phyloP scores from a whole-genome alignment of 176 grass and related monocot genomes.

The Cymbopogon citratus region DNA sequence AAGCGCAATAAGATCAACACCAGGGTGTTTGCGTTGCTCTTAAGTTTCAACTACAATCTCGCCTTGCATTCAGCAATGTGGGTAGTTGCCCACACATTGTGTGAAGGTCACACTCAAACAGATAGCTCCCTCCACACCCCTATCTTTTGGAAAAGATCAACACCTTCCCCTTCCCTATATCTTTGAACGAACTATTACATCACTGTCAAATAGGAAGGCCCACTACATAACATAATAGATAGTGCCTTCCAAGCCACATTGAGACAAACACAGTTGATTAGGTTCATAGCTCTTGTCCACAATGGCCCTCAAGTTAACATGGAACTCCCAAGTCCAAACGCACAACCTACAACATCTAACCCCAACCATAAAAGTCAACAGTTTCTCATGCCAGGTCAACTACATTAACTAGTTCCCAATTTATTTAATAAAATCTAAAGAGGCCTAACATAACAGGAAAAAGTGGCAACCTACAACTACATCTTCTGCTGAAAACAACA shows the following conservation, averaged over 20 bases:
- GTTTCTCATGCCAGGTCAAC: constrained; percentile 19
- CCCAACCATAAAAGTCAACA: constrained; percentile 18
- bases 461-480: not conserved
- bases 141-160: not conserved
- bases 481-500: not conserved
- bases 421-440: not conserved
- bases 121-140: not conserved
- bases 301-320: constrained; percentile 13
- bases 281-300: not conserved
- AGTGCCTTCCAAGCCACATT: constrained; percentile 20
- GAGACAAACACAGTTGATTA: constrained; percentile 1
- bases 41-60: constrained; percentile 19
- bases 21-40: not conserved
- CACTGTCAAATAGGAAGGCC: constrained; percentile 20
- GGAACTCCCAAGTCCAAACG: not conserved
- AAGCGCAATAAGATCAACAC: not conserved
- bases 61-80: constrained; percentile 3
- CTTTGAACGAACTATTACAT: not conserved
- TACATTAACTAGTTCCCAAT: not conserved
- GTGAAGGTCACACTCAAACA: constrained; percentile 16
- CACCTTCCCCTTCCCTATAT: not conserved
- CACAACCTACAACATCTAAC: constrained; percentile 23
- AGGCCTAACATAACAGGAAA: not conserved
- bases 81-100: constrained; percentile 13
- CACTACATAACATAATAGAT: not conserved